Base-by-base conservation (phyloP, 345 rosid species). In the Boechera stricta region DNA sequence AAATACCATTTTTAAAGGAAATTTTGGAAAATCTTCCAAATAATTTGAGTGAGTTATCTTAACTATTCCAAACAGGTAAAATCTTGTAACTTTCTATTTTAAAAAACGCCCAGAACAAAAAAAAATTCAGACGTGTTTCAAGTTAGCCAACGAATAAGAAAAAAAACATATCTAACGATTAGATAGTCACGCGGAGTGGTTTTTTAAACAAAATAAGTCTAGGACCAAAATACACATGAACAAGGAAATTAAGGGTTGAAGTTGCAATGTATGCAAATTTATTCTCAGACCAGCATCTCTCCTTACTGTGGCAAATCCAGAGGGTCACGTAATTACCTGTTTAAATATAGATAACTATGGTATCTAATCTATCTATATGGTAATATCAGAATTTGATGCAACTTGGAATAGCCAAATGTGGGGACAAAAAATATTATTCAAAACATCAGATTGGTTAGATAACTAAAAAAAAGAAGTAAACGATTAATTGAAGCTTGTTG, bases 321-420 rank as follows among this genome's bases (percentile, higher is more conserved):
- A 64, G 41, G 45, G 26, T 44, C 57, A 74, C 72, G 78, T 56
- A 65, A 26, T 15, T 33, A 55, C 39, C 39, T 65, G 57, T 44
- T 55, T 21, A 15, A 44, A 65, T 24, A 6, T 32, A 74, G 66
- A 55, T 65, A 55, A 68, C 58, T 56, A 41, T 56, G 11, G 36
- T 65, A 56, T 66, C 38, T 74, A 56, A n/a, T 74, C 15, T 56
- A 45, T 24, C 41, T 29, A 7, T 45, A 29, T 44, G 65, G 39
- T 42, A 36, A 6, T 38, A 65, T 47, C 78, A 33, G 36, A 57
- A 65, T 31, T 12, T 64, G 35, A 63, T 73, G 54, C 60, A 53
- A 4, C 5, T 0, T 45, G 49, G 49, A 45, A n/a, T 35, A 56
- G 12, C 64, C 48, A 74, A 35, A 64, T 21, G 42, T 74, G 51